Percentiles rank a stretch among this genome's conserved stretches.
Conservation (phyloP, 2,329 filamentous ascomycete genomes). For the Paramyrothecium sp. region DNA sequence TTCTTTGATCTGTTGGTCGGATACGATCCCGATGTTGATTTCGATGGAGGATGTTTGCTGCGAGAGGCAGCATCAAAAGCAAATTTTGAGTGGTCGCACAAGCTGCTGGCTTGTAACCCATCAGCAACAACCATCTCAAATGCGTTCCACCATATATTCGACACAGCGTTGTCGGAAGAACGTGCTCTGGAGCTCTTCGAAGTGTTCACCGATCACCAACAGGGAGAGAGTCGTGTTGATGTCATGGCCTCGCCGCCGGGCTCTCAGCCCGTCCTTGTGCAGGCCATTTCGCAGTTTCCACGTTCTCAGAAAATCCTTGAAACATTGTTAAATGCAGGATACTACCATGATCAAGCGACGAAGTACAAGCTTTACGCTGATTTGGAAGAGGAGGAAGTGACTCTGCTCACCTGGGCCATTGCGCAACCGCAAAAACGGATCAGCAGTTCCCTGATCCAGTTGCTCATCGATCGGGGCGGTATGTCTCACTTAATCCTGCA, state of each 20-base stretch:
- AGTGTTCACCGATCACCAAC: conserved; percentile 49
- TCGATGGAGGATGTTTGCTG: conserved; percentile 52
- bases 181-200: conserved; percentile 48
- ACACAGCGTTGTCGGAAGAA: conserved; percentile 47
- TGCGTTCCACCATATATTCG: conserved; percentile 57
- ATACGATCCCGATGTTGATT: conserved; percentile 46
- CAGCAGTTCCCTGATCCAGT: conserved; percentile 55
- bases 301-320: conserved; percentile 51
- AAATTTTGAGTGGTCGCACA: conserved; percentile 45
- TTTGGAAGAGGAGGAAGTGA: conserved; percentile 52
- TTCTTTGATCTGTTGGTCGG: conserved; percentile 41
- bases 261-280: conserved; percentile 47
- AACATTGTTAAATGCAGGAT: conserved; percentile 54
- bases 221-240: conserved; percentile 48
- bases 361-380: conserved; percentile 41
- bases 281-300: conserved; percentile 54
- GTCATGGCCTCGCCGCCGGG: conserved; percentile 42
- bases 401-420: conserved; percentile 60
- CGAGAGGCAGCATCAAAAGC: conserved; percentile 52
- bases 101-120: conserved; percentile 50
- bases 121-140: conserved; percentile 47
- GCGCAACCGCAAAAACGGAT: conserved; percentile 62
- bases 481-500: conserved; percentile 15
- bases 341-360: conserved; percentile 56
- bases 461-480: conserved; percentile 49